These are phyloP conservation scores for Acanthamoeba lenticulata DNA, from an alignment of 208 protist genomes.

Conservation along the genomic window DNA sequence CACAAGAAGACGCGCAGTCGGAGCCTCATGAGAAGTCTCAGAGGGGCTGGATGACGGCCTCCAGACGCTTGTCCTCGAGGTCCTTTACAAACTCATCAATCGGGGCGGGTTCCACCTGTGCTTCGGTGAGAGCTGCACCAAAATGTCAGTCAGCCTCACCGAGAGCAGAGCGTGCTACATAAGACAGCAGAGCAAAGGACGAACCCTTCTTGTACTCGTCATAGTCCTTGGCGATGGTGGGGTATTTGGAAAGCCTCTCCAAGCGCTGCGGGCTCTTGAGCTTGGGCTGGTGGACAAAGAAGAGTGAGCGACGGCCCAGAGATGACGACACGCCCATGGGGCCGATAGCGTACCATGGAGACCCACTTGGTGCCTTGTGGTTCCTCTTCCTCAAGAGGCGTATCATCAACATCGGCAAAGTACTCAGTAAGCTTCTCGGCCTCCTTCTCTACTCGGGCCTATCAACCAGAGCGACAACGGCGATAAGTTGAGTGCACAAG, in stretches of 20 bases:
- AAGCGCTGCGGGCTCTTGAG: conserved; percentile 48
- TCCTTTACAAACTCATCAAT: conserved; percentile 42
- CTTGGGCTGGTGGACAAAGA: not conserved
- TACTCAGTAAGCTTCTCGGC: not conserved
- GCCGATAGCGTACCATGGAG: not conserved
- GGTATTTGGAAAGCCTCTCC: conserved; percentile 13
- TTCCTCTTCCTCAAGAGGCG: conserved; percentile 36
- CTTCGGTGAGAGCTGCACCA: not conserved
- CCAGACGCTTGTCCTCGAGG: conserved; percentile 35
- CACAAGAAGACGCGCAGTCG: not conserved
- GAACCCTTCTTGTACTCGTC: conserved; percentile 58
- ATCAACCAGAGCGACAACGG: not conserved
- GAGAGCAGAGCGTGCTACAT: no score
- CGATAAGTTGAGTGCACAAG: not conserved
- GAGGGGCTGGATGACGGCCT: conserved; percentile 44
- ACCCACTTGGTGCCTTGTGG: conserved; percentile 47
- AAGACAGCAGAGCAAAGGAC: not conserved
- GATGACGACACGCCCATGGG: not conserved
- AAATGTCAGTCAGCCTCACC: no score
- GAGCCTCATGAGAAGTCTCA: not conserved
- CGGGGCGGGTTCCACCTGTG: conserved; percentile 16
- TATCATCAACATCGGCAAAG: conserved; percentile 54
- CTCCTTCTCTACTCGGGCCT: not conserved
- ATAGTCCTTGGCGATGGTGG: conserved; percentile 43
- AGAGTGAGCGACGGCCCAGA: not conserved